A percentile compares a stretch with the other conserved stretches of the same genome.
These are phyloP conservation scores for Zasmidium angulare DNA, from an alignment of 2,329 filamentous ascomycete species.

Conservation along the genomic window DNA sequence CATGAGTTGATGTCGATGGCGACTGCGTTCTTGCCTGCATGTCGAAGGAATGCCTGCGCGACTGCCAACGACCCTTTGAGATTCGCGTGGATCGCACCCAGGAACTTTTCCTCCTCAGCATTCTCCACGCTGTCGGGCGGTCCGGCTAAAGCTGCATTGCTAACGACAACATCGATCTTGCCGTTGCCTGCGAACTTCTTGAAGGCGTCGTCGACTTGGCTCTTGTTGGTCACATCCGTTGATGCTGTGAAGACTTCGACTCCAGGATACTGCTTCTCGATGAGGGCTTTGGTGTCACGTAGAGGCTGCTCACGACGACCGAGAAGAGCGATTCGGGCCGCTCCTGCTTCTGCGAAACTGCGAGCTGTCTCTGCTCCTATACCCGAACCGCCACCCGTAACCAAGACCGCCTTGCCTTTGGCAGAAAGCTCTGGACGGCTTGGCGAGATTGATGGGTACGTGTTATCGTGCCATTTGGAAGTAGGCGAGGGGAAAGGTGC, in stretches of 20 bases:
- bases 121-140: constrained; percentile 30
- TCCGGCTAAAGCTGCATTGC: constrained; percentile 37
- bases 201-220: constrained; percentile 37
- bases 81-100: constrained; percentile 34
- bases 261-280: constrained; percentile 36
- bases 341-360: constrained; percentile 47
- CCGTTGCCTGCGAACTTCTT: constrained; percentile 28
- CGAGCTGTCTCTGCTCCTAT: constrained; percentile 47
- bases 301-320: constrained; percentile 40
- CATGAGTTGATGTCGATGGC: constrained; percentile 17
- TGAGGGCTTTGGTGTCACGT: constrained; percentile 27
- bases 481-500: constrained; percentile 34
- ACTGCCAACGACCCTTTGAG: constrained; percentile 35
- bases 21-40: constrained; percentile 19
- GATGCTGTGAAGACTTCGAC: constrained; percentile 35
- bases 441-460: constrained; percentile 40
- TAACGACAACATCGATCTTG: constrained; percentile 42
- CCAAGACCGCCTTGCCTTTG: constrained; percentile 41
- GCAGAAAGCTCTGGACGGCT: constrained; percentile 42
- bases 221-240: constrained; percentile 34
- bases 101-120: constrained; percentile 34
- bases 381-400: constrained; percentile 49
- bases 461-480: constrained; percentile 35
- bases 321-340: constrained; percentile 45
- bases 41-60: constrained; percentile 25